A percentile compares a stretch with the other conserved stretches of the same genome.
Conservation (phyloP, 2,329 filamentous ascomycete species). For the Pseudocercospora pini-densiflorae region DNA sequence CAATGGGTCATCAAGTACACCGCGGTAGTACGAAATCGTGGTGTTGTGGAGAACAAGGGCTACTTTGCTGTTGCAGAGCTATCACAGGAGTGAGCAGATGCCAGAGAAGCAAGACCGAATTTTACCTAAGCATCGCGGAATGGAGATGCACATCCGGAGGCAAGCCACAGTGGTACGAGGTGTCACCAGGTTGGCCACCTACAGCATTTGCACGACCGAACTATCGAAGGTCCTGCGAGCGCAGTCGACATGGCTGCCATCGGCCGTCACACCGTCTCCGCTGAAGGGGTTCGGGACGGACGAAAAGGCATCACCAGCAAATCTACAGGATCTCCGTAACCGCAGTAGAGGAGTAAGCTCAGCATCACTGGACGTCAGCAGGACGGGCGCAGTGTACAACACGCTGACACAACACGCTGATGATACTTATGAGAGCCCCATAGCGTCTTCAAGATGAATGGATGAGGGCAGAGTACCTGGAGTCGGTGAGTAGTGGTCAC, state of each 20-base stretch:
- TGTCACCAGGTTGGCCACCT: neutral
- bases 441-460: neutral
- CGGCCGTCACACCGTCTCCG: no score
- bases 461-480: neutral
- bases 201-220: neutral
- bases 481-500: neutral
- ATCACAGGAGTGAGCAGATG: neutral
- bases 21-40: slow-evolving; percentile 88
- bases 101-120: neutral
- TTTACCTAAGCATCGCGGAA: neutral
- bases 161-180: neutral
- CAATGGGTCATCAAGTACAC: slow-evolving; percentile 99
- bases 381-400: neutral
- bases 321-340: neutral
- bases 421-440: neutral
- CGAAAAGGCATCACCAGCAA: neutral
- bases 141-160: neutral
- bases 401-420: neutral
- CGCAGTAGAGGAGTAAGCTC: neutral
- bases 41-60: slow-evolving; percentile 97
- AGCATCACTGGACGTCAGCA: neutral
- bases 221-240: neutral
- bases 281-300: neutral
- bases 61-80: slow-evolving; percentile 85
- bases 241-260: neutral